These are phyloP conservation scores for Candida sphagnicola DNA, from an alignment of 805 yeast genomes.

Conservation along the genomic window DNA sequence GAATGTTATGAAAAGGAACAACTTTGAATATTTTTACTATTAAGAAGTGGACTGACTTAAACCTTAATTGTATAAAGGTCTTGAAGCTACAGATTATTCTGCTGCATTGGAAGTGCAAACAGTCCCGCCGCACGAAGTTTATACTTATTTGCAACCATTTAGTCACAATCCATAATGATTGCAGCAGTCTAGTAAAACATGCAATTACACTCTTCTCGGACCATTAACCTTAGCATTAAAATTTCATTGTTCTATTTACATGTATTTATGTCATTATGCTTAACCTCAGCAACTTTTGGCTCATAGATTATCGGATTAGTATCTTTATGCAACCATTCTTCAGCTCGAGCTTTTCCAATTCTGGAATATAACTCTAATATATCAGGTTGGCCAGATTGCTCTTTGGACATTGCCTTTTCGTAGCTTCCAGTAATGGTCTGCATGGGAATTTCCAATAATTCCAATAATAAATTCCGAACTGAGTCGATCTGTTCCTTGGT, in stretches of 20 bases:
- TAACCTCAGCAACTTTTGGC: slow-evolving; percentile 7
- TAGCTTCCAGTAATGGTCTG: not conserved
- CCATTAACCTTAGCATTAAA: no score
- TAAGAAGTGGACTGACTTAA: no score
- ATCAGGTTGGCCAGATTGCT: slow-evolving; percentile 4
- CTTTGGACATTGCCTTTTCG: not conserved
- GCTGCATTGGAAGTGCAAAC: no score
- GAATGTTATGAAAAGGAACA: no score
- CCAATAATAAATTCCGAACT: not conserved
- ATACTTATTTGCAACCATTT: no score
- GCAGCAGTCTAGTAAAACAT: no score
- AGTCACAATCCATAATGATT: no score
- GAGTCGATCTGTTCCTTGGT: slow-evolving; percentile 2
- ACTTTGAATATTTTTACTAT: no score
- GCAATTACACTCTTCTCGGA: no score
- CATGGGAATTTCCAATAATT: not conserved
- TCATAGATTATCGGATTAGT: slow-evolving; percentile 16
- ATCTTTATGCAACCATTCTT: slow-evolving; percentile 22
- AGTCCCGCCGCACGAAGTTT: no score
- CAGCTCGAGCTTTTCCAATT: slow-evolving; percentile 23
- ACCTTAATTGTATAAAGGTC: no score
- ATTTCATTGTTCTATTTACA: slow-evolving; percentile 2
- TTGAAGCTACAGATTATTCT: no score
- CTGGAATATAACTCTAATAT: slow-evolving; percentile 20
- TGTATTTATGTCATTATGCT: not conserved